Base-by-base conservation (phyloP, 2,329 filamentous ascomycete species). In the Trichoderma sp. region DNA sequence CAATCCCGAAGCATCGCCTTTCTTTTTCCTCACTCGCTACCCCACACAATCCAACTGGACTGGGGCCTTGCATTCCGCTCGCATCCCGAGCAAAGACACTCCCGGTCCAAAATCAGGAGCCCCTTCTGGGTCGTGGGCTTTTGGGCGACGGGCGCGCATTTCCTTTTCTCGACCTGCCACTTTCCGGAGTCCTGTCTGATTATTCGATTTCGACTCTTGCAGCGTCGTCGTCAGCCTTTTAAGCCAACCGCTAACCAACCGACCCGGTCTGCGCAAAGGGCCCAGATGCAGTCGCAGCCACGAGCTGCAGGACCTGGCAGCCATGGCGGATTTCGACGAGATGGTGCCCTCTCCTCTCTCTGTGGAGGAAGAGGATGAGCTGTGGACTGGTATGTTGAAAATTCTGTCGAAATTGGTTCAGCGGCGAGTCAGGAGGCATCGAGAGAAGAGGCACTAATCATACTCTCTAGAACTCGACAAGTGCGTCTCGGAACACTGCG, bases 281-380 rank as follows among this genome's bases (percentile, higher is more conserved):
- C 72, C 77, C 76, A 76, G 75, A 81, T 81, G 80, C 77, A 70
- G 78, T 76, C 76, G 74, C 72, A 69, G 75, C 72, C 72, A 73
- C 69, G 70, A 68, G 72, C 71, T 64, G 72, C 72, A 70, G 69
- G 69, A 72, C 75, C 73, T 72, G 74, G 76, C 74, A 76, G 83
- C 74, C 76, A 87, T 87, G 85, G 82, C 83, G 75, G 83, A 92
- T 83, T 87, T 88, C 81, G 91, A 94, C 70, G 77, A 76, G 69
- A 70, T 87, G 77, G 86, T 86, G 75, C 87, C 53, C 40, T 58
- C 62, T 58, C 62, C 53, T 75, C 87, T 88, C 80, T 86, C 85
- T 77, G 86, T 92, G 80, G 91, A 94, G 81, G 90, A 89, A 80
- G 92, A 93, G 82, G 88, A 93, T 80, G 90, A 94, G 81, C 94